A percentile compares a stretch with the other conserved stretches of the same genome.
These are phyloP conservation scores for Entamoeba nuttalli DNA, from an alignment of 208 protist genomes.

Conservation along the genomic window DNA sequence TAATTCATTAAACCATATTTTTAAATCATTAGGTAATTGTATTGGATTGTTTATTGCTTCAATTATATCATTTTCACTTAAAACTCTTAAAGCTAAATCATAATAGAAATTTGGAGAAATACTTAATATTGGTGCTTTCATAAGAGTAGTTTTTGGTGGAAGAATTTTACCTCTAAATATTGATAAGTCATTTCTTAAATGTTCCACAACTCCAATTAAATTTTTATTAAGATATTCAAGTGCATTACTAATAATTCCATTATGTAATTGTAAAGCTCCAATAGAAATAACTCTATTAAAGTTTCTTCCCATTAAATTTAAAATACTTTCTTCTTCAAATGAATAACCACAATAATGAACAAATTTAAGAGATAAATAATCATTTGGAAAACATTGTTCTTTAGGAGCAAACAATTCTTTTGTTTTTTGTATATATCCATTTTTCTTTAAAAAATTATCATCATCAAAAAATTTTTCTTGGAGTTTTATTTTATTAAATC, in stretches of 20 bases:
- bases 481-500: not conserved
- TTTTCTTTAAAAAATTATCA: not conserved
- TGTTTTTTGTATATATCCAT: not conserved
- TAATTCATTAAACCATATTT: not conserved
- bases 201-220: not conserved
- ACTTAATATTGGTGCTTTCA: not conserved
- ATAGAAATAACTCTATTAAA: not conserved
- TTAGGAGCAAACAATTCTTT: not conserved
- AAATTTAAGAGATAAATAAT: not conserved
- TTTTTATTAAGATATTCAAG: not conserved
- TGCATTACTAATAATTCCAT: not conserved
- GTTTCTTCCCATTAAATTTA: not conserved
- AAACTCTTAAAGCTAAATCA: not conserved
- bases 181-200: not conserved
- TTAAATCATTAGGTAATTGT: not conserved
- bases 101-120: not conserved
- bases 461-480: not conserved
- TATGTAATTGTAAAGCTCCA: not conserved
- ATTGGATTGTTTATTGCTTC: not conserved
- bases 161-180: not conserved
- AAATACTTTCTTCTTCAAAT: not conserved
- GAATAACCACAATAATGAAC: not conserved
- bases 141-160: not conserved
- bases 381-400: not conserved
- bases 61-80: not conserved